Percentiles rank a stretch among this genome's conserved stretches.
These are phyloP conservation scores for Saturnispora serradocipensis DNA, from an alignment of 805 yeast species.

Conservation along the genomic window DNA sequence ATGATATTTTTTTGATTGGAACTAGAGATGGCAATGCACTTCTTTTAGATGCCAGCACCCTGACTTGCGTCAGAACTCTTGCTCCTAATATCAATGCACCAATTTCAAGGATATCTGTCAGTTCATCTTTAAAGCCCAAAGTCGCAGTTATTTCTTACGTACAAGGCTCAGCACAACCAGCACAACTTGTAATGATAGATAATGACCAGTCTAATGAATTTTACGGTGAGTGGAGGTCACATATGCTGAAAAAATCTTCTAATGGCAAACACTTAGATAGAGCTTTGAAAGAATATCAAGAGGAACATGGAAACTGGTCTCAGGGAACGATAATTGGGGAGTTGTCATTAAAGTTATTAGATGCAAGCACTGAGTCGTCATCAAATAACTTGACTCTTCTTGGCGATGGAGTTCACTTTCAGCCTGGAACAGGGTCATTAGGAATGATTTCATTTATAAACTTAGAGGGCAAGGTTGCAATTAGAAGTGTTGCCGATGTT, in stretches of 20 bases:
- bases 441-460: constrained; percentile 5
- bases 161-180: constrained; percentile 1
- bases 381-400: not conserved
- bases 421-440: not conserved
- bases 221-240: not conserved
- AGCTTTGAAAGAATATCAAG: constrained; percentile 1
- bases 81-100: constrained; percentile 8
- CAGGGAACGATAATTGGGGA: not conserved
- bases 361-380: not conserved
- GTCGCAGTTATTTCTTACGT: constrained; percentile 1
- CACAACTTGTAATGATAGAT: not conserved
- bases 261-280: not conserved
- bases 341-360: not conserved
- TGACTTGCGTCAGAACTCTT: constrained; percentile 8
- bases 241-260: not conserved
- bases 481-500: constrained; percentile 4
- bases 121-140: not conserved
- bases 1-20: constrained; percentile 7
- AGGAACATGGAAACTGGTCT: not conserved
- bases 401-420: constrained; percentile 8
- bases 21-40: constrained; percentile 13
- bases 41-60: constrained; percentile 7
- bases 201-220: not conserved
- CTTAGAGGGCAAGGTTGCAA: constrained; percentile 5
- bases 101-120: constrained; percentile 6